Evolutionary conservation across 805 yeast species (phyloP).

Genomic region (Saccharomycopsis amapae): DNA sequence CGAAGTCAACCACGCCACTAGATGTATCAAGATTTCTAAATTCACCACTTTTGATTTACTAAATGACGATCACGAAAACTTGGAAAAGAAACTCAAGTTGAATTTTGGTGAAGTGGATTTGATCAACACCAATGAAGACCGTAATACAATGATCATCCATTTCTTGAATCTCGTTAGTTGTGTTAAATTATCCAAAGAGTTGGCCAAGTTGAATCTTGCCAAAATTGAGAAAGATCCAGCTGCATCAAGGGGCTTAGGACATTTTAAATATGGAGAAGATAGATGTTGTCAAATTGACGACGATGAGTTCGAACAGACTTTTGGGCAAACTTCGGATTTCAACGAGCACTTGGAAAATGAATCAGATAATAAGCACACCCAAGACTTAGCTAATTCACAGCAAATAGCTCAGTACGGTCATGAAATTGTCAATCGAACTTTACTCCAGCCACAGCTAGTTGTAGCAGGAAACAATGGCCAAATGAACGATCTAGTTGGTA

Average conservation of each 20-base stretch:
- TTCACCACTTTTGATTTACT: constrained; percentile 15
- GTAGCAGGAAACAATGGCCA: too few species aligned
- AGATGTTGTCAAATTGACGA: constrained; percentile 21
- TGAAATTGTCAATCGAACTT: too few species aligned
- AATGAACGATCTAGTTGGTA: background rate
- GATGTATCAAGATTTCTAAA: constrained; percentile 16
- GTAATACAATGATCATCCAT: constrained; percentile 17
- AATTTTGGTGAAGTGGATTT: constrained; percentile 20
- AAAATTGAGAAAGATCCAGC: background rate
- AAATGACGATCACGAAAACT: constrained; percentile 21
- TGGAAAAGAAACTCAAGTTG: constrained; percentile 19
- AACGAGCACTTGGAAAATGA: constrained; percentile 15
- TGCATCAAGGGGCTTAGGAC: background rate
- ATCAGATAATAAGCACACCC: constrained; percentile 2
- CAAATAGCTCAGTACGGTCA: too few species aligned
- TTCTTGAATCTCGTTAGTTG: constrained; percentile 16
- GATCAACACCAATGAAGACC: constrained; percentile 21
- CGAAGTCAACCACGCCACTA: constrained; percentile 16
- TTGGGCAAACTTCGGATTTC: constrained; percentile 14
- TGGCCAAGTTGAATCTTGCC: background rate
- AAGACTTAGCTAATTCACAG: background rate
- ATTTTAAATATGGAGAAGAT: constrained; percentile 15
- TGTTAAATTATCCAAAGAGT: constrained; percentile 9
- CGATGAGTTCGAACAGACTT: constrained; percentile 19
- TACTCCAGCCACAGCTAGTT: background rate